phyloP scores from a whole-genome alignment of 192 early-diverging fungal genomes.

The Linnemannia exigua region DNA sequence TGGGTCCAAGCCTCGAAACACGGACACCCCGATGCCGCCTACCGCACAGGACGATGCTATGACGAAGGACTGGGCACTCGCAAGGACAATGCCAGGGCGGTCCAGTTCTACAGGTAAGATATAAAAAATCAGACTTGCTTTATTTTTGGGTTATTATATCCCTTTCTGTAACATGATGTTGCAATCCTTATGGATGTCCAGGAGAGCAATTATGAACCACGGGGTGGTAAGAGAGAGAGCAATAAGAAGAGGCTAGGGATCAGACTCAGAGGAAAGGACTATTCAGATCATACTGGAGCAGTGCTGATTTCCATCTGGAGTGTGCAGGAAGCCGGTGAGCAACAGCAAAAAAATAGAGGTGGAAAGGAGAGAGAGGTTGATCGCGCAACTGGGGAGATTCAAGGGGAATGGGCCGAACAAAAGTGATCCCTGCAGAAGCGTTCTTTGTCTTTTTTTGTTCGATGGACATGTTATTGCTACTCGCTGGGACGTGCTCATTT shows the following conservation, averaged over 20 bases:
- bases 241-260: neutral
- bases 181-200: neutral
- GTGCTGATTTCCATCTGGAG: neutral
- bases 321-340: neutral
- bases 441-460: neutral
- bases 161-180: too few species aligned
- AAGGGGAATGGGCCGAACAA: neutral
- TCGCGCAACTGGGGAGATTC: neutral
- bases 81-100: conserved; percentile 72
- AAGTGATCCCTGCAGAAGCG: neutral
- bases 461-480: neutral
- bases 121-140: neutral
- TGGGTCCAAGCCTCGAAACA: conserved; percentile 81
- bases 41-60: conserved; percentile 73
- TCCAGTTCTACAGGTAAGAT: conserved; percentile 77
- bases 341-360: neutral
- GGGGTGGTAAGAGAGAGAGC: neutral
- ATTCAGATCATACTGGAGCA: neutral
- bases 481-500: neutral
- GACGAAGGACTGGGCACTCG: conserved; percentile 79
- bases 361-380: neutral
- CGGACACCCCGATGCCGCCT: conserved; percentile 75
- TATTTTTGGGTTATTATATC: neutral
- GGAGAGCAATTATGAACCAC: neutral
- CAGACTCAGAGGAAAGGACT: neutral